These are phyloP conservation scores for Cutaneotrichosporon spelunceum DNA, from an alignment of 1,284 basidiomycete genomes.

Conservation along the genomic window DNA sequence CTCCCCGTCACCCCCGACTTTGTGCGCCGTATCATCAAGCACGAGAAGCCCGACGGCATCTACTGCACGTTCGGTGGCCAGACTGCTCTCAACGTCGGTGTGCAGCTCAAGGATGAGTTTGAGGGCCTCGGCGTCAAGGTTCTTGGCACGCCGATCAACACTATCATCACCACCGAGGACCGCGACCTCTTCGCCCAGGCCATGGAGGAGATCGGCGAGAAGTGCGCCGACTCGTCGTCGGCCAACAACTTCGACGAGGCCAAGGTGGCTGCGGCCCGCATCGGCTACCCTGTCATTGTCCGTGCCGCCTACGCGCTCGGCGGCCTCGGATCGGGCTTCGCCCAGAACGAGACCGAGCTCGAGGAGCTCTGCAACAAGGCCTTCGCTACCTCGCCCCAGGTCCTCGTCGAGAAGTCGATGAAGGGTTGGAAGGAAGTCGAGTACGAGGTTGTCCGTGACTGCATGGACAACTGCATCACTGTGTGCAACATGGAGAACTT, in stretches of 20 bases:
- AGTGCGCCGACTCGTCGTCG: constrained; percentile 78
- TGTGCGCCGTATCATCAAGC: constrained; percentile 95
- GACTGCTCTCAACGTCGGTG: constrained; percentile 94
- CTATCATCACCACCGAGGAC: constrained; percentile 96
- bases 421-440: constrained; percentile 99
- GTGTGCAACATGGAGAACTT: constrained; percentile 99
- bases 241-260: constrained; percentile 80
- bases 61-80: constrained; percentile 99
- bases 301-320: constrained; percentile 95
- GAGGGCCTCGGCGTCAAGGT: constrained; percentile 80
- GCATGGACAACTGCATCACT: constrained; percentile 88
- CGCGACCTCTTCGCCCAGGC: constrained; percentile 87
- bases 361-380: constrained; percentile 85
- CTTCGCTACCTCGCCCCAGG: constrained; percentile 94
- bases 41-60: constrained; percentile 97
- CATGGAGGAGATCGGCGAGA: constrained; percentile 96
- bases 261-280: constrained; percentile 72
- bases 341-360: constrained; percentile 82
- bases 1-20: constrained; percentile 97
- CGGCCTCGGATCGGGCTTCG: constrained; percentile 91
- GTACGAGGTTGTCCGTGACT: constrained; percentile 98
- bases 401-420: constrained; percentile 97
- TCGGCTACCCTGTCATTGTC: constrained; percentile 96
- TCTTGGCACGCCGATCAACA: constrained; percentile 93
- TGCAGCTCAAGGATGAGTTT: constrained; percentile 96